A percentile compares a stretch with the other conserved stretches of the same genome.
These are phyloP conservation scores for Acanthamoeba castellanii DNA, from an alignment of 208 protist species.

Conservation along the genomic window DNA sequence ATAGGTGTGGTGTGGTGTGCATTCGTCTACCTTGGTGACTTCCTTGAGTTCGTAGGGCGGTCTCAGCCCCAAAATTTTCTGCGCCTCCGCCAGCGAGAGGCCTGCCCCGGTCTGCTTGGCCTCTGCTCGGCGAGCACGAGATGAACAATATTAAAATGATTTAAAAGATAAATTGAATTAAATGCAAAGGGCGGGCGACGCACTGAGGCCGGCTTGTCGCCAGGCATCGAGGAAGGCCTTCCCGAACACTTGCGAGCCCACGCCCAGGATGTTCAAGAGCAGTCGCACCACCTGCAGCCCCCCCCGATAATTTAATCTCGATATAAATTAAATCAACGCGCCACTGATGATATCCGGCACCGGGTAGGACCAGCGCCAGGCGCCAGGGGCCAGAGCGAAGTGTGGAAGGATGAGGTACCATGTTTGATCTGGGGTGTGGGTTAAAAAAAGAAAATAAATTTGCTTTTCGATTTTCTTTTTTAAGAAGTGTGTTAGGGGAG, in stretches of 20 bases:
- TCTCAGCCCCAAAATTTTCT: neutral
- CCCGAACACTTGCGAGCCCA: slow-evolving; percentile 47
- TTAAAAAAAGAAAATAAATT: no score
- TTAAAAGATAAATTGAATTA: neutral
- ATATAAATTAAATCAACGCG: neutral
- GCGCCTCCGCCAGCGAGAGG: neutral
- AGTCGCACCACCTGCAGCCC: slow-evolving; percentile 22
- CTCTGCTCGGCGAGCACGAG: neutral
- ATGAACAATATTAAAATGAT: neutral
- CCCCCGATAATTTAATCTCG: neutral
- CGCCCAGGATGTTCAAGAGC: slow-evolving; percentile 33
- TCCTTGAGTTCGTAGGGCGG: slow-evolving; percentile 10
- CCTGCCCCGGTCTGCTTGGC: neutral
- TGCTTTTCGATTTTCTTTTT: neutral
- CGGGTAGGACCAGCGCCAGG: no score
- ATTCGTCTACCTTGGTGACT: neutral
- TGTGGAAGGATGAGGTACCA: no score
- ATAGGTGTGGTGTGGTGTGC: neutral
- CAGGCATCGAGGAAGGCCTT: slow-evolving; percentile 70
- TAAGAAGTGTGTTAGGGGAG: neutral
- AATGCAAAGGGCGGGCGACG: neutral
- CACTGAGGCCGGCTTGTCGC: slow-evolving; percentile 70
- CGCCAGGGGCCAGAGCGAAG: no score
- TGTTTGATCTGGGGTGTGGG: no score
- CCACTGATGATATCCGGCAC: no score